These are phyloP conservation scores for Kwoniella shandongensis DNA, from an alignment of 768 basidiomycete species.

Conservation along the genomic window DNA sequence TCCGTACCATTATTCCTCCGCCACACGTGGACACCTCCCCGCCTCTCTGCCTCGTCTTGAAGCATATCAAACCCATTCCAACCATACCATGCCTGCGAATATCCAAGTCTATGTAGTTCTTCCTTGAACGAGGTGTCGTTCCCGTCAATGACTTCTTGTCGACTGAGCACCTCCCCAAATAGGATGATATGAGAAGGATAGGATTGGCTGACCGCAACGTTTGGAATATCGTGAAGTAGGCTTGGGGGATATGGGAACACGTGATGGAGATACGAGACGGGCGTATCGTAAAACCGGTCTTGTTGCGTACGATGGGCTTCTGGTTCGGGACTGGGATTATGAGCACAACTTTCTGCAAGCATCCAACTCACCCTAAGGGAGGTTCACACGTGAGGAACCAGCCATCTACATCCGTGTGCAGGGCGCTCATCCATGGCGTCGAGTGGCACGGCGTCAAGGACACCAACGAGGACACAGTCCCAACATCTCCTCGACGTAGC, in stretches of 20 bases:
- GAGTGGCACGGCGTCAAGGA: slow-evolving; percentile 97
- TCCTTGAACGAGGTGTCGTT: slow-evolving; percentile 50
- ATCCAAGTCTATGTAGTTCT: slow-evolving; percentile 62
- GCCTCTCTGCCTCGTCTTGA: slow-evolving; percentile 70
- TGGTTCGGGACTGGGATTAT: slow-evolving; percentile 59
- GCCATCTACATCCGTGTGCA: slow-evolving; percentile 71
- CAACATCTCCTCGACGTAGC: slow-evolving; percentile 54
- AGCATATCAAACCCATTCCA: slow-evolving; percentile 61
- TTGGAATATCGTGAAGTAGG: slow-evolving; percentile 32
- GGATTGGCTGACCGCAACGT: slow-evolving; percentile 62
- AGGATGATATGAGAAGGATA: slow-evolving; percentile 82
- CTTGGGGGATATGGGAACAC: slow-evolving; percentile 64
- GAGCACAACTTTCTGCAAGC: neutral
- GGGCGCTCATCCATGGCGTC: slow-evolving; percentile 83
- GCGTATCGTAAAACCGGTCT: slow-evolving; percentile 73
- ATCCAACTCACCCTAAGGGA: slow-evolving; percentile 68
- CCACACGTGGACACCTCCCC: slow-evolving; percentile 75
- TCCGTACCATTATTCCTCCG: neutral
- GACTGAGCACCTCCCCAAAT: slow-evolving; percentile 71
- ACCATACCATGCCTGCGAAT: slow-evolving; percentile 64
- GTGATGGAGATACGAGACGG: slow-evolving; percentile 63
- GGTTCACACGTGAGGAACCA: slow-evolving; percentile 95
- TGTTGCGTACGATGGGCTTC: slow-evolving; percentile 74
- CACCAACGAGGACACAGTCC: slow-evolving; percentile 63
- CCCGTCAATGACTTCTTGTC: neutral